These are phyloP conservation scores for Fremontodendron californicum DNA, from an alignment of 345 rosid genomes.

Conservation along the genomic window DNA sequence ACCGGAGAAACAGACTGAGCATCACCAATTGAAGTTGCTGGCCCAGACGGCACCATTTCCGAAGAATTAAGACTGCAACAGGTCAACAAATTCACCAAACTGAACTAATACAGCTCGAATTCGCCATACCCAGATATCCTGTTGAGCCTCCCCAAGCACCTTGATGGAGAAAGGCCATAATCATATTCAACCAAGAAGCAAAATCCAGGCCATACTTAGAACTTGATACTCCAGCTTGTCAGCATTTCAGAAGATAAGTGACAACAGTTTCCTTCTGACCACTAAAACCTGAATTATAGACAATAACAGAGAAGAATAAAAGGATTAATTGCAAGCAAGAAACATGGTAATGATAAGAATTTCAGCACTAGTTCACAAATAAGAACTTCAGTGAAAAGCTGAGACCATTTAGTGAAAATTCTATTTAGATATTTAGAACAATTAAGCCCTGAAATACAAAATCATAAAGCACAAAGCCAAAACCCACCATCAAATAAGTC, in stretches of 20 bases:
- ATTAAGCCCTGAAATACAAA: background rate
- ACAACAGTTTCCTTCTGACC: background rate
- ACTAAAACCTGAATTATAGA: slow-evolving; percentile 5
- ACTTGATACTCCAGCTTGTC: background rate
- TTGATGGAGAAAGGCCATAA: background rate
- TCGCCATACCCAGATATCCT: background rate
- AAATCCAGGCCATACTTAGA: background rate
- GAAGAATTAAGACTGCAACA: background rate
- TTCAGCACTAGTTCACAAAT: background rate
- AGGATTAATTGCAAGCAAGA: background rate
- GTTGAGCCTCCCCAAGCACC: background rate
- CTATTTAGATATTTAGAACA: background rate
- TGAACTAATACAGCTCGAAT: background rate
- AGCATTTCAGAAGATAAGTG: background rate
- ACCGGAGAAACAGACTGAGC: slow-evolving; percentile 56
- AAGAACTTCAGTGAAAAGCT: background rate
- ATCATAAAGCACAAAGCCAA: background rate
- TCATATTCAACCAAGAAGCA: background rate
- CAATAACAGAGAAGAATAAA: background rate
- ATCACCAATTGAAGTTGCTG: slow-evolving; percentile 51
- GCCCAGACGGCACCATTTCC: slow-evolving; percentile 66
- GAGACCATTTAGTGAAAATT: background rate
- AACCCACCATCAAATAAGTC: background rate
- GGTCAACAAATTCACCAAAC: background rate
- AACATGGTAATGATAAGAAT: background rate